A percentile compares a stretch with the other conserved stretches of the same genome.
Conservation (phyloP, 2,329 filamentous ascomycete genomes). For the Domatiomyces globalis region DNA sequence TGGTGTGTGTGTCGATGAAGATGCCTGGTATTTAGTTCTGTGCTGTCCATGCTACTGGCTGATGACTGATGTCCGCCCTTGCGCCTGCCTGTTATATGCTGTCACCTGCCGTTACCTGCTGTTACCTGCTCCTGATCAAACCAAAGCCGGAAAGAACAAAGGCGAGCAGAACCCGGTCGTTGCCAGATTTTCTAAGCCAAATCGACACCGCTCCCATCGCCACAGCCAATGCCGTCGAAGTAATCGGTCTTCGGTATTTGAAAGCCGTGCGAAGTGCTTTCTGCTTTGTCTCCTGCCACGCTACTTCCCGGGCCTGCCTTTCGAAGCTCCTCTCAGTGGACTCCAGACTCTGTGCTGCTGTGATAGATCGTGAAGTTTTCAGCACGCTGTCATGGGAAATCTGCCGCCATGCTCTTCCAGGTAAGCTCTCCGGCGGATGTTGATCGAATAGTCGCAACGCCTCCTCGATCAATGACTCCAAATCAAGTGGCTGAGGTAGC, state of each 20-base stretch:
- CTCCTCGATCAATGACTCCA: slow-evolving; percentile 60
- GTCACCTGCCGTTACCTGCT: neutral
- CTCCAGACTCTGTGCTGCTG: slow-evolving; percentile 43
- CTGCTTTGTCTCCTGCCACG: slow-evolving; percentile 46
- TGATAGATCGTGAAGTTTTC: slow-evolving; percentile 56
- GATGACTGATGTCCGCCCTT: neutral
- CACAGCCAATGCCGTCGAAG: slow-evolving; percentile 49
- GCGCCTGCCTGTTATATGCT: neutral
- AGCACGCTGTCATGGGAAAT: slow-evolving; percentile 68
- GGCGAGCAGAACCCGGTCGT: slow-evolving; percentile 20
- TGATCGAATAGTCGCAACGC: slow-evolving; percentile 49
- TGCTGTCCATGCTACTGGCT: neutral
- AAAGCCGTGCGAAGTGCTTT: slow-evolving; percentile 40
- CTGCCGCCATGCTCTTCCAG: slow-evolving; percentile 48
- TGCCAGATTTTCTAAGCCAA: slow-evolving; percentile 42
- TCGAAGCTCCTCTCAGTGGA: slow-evolving; percentile 57
- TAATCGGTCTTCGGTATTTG: slow-evolving; percentile 51
- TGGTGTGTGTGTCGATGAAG: neutral
- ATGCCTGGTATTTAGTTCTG: neutral
- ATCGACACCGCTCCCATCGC: slow-evolving; percentile 54
- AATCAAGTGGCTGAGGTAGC: slow-evolving; percentile 63
- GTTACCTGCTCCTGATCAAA: slow-evolving; percentile 1
- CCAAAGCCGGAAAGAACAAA: slow-evolving; percentile 5
- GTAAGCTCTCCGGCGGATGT: slow-evolving; percentile 59
- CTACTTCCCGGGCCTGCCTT: slow-evolving; percentile 58